A percentile compares a stretch with the other conserved stretches of the same genome.
Evolutionary conservation across 345 rosid species (phyloP).

Genomic region (Acer saccharum): DNA sequence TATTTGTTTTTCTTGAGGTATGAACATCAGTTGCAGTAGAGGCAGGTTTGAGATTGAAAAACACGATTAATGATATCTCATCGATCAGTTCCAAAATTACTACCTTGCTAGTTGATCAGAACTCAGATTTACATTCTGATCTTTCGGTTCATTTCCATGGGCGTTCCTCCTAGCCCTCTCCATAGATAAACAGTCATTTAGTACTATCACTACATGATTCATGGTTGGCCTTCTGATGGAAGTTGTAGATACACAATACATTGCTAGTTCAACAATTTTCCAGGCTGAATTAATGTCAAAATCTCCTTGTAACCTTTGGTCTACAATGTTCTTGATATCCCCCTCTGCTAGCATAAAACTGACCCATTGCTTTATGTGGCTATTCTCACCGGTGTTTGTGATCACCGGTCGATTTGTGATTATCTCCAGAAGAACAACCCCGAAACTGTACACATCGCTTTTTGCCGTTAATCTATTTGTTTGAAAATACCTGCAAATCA

Average conservation of each 20-base stretch:
- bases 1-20: too few relatives aligned
- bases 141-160: constrained; percentile 23
- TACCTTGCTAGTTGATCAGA: constrained; percentile 7
- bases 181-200: constrained; percentile 34
- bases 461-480: constrained; percentile 39
- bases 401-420: constrained; percentile 37
- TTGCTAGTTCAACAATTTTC: constrained; percentile 51
- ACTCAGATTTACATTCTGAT: background rate
- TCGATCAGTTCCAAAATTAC: background rate
- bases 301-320: constrained; percentile 41
- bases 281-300: constrained; percentile 37
- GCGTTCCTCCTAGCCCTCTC: constrained; percentile 28
- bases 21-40: background rate
- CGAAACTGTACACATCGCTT: constrained; percentile 53
- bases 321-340: constrained; percentile 42
- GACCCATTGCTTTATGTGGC: constrained; percentile 44
- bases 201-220: constrained; percentile 35
- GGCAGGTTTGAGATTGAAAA: background rate
- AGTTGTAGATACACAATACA: constrained; percentile 38
- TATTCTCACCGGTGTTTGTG: constrained; percentile 7
- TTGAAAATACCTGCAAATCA: constrained; percentile 27
- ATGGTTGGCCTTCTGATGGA: constrained; percentile 40
- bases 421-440: constrained; percentile 48
- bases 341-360: constrained; percentile 38
- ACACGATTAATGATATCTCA: background rate